Conservation (phyloP, 192 early-diverging fungal species). For the Coemansia sp. region DNA sequence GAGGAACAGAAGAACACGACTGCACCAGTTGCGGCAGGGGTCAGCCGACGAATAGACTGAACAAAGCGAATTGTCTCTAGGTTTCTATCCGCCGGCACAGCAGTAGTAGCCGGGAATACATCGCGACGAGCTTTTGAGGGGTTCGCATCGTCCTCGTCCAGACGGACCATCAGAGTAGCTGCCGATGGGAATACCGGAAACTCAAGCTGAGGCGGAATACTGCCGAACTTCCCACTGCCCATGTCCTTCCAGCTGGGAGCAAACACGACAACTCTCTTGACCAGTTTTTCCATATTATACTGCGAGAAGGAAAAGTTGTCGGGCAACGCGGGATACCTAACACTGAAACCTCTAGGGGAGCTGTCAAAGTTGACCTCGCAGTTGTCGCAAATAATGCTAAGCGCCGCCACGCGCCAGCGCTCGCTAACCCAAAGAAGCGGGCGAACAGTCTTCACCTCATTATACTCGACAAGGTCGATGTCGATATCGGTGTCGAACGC, state of each 20-base stretch:
- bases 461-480: neutral
- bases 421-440: neutral
- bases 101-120: neutral
- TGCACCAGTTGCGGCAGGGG: neutral
- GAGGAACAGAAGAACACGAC: neutral
- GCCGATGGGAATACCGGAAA: neutral
- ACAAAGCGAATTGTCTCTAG: too few species aligned
- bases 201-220: too few species aligned
- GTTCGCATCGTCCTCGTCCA: neutral
- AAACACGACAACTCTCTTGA: neutral
- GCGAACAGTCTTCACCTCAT: neutral
- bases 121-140: neutral
- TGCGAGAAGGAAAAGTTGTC: neutral
- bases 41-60: neutral
- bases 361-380: neutral
- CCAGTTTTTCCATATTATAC: neutral
- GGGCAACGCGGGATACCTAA: neutral
- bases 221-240: neutral
- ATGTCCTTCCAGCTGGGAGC: neutral
- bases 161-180: neutral
- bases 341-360: neutral
- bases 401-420: neutral
- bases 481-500: neutral
- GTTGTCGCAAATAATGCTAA: neutral
- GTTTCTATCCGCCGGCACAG: too few species aligned